Conservation (phyloP, 2,329 filamentous ascomycete species). For the Cyphellophora europaea region DNA sequence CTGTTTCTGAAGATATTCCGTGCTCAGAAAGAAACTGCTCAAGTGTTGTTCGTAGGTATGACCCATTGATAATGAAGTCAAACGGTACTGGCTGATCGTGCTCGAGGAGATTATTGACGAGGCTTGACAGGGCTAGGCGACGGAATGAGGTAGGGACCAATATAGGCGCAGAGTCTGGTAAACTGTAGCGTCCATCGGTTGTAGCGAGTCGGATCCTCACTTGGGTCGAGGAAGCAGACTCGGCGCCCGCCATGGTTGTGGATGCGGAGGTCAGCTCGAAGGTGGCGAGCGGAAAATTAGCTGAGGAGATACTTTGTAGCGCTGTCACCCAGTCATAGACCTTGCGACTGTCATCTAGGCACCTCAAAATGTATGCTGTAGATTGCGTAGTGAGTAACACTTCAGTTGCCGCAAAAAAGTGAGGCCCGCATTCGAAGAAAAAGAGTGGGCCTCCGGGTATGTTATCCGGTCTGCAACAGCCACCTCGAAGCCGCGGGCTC, state of each 20-base stretch:
- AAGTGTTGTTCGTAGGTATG: slow-evolving; percentile 78
- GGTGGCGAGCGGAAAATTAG: too few species aligned
- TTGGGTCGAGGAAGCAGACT: slow-evolving; percentile 25
- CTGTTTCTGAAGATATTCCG: slow-evolving; percentile 81
- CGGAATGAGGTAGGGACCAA: slow-evolving; percentile 47
- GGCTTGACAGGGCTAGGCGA: slow-evolving; percentile 50
- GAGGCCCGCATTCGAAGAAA: too few species aligned
- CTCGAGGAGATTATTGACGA: slow-evolving; percentile 53
- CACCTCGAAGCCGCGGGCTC: too few species aligned
- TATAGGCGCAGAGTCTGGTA: slow-evolving; percentile 47
- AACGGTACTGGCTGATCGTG: slow-evolving; percentile 48
- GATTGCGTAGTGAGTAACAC: too few species aligned
- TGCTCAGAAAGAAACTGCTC: slow-evolving; percentile 82
- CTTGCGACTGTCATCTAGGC: too few species aligned
- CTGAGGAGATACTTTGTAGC: too few species aligned
- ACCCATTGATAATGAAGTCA: slow-evolving; percentile 92
- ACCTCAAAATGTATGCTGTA: too few species aligned
- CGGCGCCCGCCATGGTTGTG: slow-evolving; percentile 1
- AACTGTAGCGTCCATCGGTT: slow-evolving; percentile 41
- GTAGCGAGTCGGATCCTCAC: slow-evolving; percentile 47
- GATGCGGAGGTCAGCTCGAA: too few species aligned
- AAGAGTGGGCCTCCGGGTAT: too few species aligned
- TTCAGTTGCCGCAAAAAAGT: too few species aligned
- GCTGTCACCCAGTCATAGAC: too few species aligned
- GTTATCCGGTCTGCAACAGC: too few species aligned